These are phyloP conservation scores for Cymbopogon citratus DNA, from an alignment of 176 grass and related monocot species.

Conservation along the genomic window DNA sequence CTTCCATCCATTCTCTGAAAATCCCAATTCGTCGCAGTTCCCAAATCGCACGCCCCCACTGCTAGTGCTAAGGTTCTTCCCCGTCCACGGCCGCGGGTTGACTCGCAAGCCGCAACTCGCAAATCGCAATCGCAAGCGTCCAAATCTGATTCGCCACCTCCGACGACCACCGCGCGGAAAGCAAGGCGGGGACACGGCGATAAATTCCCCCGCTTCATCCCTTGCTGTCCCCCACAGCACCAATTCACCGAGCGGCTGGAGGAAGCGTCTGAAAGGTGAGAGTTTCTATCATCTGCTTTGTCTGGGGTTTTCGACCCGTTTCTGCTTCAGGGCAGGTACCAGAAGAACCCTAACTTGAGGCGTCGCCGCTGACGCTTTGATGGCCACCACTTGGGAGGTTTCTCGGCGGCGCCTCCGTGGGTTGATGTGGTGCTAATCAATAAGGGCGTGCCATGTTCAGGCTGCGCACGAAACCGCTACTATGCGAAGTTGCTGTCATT, in stretches of 20 bases:
- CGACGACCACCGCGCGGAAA: not conserved
- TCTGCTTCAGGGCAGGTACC: not conserved
- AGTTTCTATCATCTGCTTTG: not conserved
- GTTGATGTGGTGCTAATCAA: not conserved
- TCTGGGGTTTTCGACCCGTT: not conserved
- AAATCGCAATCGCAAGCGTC: not conserved
- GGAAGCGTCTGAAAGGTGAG: conserved; percentile 16
- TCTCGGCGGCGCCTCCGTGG: not conserved
- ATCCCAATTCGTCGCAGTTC: not conserved
- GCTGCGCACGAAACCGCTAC: conserved; percentile 22
- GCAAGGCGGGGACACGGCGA: not conserved
- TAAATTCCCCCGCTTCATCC: not conserved
- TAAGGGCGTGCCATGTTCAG: conserved; percentile 11
- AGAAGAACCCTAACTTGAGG: not conserved
- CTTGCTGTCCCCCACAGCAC: not conserved
- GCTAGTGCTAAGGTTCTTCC: not conserved
- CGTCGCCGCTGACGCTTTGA: not conserved
- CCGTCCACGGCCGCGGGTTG: not conserved
- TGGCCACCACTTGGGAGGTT: not conserved
- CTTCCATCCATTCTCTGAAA: not conserved
- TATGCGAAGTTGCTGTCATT: not conserved
- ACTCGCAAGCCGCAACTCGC: too few species aligned
- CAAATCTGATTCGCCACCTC: conserved; percentile 12
- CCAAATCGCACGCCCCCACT: not conserved
- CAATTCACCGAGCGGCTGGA: not conserved